Evolutionary conservation across 495 filamentous ascomycete genomes (phyloP).

Genomic region (Penicillium verhagenii): DNA sequence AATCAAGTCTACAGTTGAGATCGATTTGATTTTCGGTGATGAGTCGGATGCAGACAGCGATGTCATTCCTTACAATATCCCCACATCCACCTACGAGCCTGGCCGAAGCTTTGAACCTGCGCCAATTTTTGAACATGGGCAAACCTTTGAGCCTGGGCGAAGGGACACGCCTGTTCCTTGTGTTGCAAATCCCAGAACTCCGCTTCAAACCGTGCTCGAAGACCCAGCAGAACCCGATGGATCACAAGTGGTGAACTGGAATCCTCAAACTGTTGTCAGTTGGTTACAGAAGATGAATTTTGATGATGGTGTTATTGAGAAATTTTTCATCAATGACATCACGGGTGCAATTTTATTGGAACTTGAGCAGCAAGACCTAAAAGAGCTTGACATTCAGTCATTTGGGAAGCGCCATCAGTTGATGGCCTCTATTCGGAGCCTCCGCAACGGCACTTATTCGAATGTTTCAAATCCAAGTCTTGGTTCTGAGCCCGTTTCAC

Average conservation of each 20-base stretch:
- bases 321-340: constrained; percentile 88
- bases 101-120: constrained; percentile 6
- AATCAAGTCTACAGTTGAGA: constrained; percentile 47
- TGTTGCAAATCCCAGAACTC: constrained; percentile 9
- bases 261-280: constrained; percentile 59
- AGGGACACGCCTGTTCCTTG: constrained; percentile 15
- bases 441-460: neutral
- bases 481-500: neutral
- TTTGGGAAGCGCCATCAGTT: constrained; percentile 86
- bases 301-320: constrained; percentile 71
- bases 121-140: too few species aligned
- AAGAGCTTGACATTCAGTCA: constrained; percentile 87
- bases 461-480: neutral
- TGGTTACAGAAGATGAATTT: constrained; percentile 77
- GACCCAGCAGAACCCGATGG: constrained; percentile 14
- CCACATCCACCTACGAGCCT: constrained; percentile 2
- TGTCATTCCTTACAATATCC: neutral
- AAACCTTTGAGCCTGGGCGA: constrained; percentile 6
- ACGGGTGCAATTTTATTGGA: constrained; percentile 78
- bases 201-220: neutral
- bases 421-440: constrained; percentile 72
- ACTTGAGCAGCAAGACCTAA: constrained; percentile 89
- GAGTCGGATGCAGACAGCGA: constrained; percentile 38
- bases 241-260: neutral
- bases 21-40: constrained; percentile 65